Conservation (phyloP, 306 rosid genomes). For the Cucumis melo region DNA sequence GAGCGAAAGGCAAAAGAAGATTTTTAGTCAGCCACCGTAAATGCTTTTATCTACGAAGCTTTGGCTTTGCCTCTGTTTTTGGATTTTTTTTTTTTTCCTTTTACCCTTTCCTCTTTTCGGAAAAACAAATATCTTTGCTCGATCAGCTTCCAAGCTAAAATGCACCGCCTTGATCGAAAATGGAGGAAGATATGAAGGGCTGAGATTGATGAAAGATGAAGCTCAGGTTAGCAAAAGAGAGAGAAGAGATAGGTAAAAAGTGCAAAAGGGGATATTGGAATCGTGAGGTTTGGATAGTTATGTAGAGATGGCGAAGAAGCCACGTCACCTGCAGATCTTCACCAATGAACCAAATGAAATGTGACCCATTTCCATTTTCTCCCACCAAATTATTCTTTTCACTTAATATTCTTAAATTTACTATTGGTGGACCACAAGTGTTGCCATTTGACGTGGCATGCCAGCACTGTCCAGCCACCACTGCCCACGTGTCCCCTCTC, state of each 20-base stretch:
- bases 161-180: not conserved
- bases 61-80: not conserved
- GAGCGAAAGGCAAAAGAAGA: not conserved
- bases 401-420: not conserved
- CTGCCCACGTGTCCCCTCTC: not conserved
- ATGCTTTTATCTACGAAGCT: not conserved
- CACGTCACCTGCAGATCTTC: slow-evolving; percentile 37
- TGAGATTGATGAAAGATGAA: not conserved
- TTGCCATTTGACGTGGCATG: not conserved
- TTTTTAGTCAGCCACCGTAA: not conserved
- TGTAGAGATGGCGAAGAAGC: slow-evolving; percentile 37
- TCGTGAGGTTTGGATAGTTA: slow-evolving; percentile 26
- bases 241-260: slow-evolving; percentile 16
- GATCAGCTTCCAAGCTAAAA: not conserved
- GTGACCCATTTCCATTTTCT: not conserved
- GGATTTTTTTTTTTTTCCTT: not conserved
- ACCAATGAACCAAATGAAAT: not conserved
- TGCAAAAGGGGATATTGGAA: slow-evolving; percentile 11
- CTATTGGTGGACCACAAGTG: not conserved
- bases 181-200: not conserved
- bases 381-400: not conserved
- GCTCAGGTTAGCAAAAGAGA: not conserved
- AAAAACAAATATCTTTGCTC: slow-evolving; percentile 4
- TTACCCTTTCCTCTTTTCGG: not conserved
- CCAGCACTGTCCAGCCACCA: not conserved